Base-by-base conservation (phyloP, 2,329 filamentous ascomycete species). In the Cordyceps fumosorosea region DNA sequence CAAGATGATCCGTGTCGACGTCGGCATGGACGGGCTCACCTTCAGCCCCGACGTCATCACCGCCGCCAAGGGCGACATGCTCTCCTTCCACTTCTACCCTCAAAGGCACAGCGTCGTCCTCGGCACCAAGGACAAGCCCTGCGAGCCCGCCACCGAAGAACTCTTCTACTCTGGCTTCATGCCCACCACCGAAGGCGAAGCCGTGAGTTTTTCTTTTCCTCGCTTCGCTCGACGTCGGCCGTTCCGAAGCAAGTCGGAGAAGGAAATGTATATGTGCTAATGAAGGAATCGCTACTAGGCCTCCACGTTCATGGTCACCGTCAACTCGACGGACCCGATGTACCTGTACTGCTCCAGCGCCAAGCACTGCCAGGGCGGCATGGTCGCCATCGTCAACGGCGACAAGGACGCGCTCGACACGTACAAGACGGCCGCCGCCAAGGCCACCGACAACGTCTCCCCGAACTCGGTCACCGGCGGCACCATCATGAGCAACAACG, bases 81-180 rank as follows among this genome's bases (percentile, higher is more conserved):
- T 84, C 61, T 78, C 82, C 67, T 84, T 84, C 72, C 78, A 82
- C 67, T 84, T 84, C 70, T 76, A 78, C 65, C 73, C 76, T 11
- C 75, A 77, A 63, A 76, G 76, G 65, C 82, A 83, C 74, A 79
- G 77, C 7, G 80, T 84, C 51, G 78, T 76, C 8, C 75, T 79
- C 65, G 77, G 78, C 32, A 74, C 77, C 48, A 83, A 82, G 67
- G 73, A 73, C 62, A 73, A 76, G 16, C 80, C 81, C 1, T 85
- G 82, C 69, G 66, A 76, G 32, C 79, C 80, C 18, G 58, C 63
- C 26, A 10, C 63, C 11, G 20, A 24, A 2, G 34, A n/a, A 16
- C 26, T 47, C 24, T 62, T 62, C 22, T 62, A 52, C 54, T 62
- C 61, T 37, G 61, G 61, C 40, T 24, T 58, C 10, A n/a, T 58